Base-by-base conservation (phyloP, 2,329 filamentous ascomycete species). In the Cladosporium velox region DNA sequence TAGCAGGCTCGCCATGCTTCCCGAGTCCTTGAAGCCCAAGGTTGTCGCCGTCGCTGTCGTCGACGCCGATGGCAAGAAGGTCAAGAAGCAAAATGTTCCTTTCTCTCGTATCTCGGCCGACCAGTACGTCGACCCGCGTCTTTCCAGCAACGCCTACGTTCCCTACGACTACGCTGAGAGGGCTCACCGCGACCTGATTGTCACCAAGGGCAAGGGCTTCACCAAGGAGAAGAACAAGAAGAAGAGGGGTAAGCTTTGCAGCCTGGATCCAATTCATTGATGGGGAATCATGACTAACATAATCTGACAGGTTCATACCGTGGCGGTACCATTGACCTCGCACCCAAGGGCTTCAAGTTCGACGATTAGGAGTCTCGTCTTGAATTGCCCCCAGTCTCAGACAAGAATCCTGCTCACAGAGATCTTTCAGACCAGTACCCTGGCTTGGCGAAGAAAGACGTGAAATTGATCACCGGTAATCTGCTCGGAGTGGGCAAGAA, bases 201-300 rank as follows among this genome's bases (percentile, higher is more conserved):
- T 97, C 47, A 98, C 94, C 35, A 92, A 90, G 77, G 95, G 95
- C 74, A 98, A 97, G 82, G 93, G 92, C 4, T 99, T 99, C 81
- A 98, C 94, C 67, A 99, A 99, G 84, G 95, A 98, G 84, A 99
- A 99, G 88, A 99, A 99, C 82, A 99, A 99, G 77, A 80, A 81
- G 75, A 82, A 83, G 77, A 67, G 74, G 70, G 76, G 75, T 74
- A 66, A 71, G 61, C 21, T 30, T n/a, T 15, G 4, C 15, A 52
- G 15, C n/a, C n/a, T 12, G 6, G n/a, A 32, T 28, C 2, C n/a
- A 21, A 30, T 32, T 38, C 35, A 12, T 47, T 21, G n/a, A 44
- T 38, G 4, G 21, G 32, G 38, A 15, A 32, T 4, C 12, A 26
- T 15, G 12, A 28, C 38, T 41, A 26, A 44, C 35, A 28, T 11